Evolutionary conservation across 306 rosid genomes (phyloP), one percentile per base, ranked within the genome.

Genomic region (Pueraria montana): DNA sequence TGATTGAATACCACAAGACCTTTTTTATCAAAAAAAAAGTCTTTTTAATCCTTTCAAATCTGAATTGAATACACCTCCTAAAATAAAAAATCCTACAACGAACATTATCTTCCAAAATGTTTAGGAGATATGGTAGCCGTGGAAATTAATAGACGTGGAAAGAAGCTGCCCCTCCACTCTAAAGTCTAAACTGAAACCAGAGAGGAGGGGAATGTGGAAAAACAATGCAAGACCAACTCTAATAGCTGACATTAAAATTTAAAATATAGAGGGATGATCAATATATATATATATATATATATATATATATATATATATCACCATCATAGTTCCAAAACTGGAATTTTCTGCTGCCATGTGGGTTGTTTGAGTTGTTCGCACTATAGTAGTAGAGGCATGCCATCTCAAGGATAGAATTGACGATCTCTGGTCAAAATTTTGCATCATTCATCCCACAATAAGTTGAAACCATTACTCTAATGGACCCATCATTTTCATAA

Each of bases 381-480:
- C 45, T 34, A 24, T 5, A 17, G 56, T 21, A 61, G 53, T 14
- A 50, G 49, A 14, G 26, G 46, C 76, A 63, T 36, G 48, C 32
- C 61, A 52, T 49, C n/a, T 4, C 18, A 52, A 50, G 2, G 43
- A 67, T 76, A 64, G 43, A 82, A 32, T 67, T 67, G 43, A 18
- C 7, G 2, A 53, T 55, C 21, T 68, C 26, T 9, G 14, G 34
- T 83, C 82, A 76, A 83, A 68, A 18, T 67, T 42, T 56, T 14
- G 40, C 38, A 70, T 83, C 73, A 77, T 83, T 46, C n/a, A 20
- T 77, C 50, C 79, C 79, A 77, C 74, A 36, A 77, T 55, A 36
- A 4, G 46, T 32, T 20, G 10, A n/a, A 10, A 55, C 2, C 70
- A 46, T 63, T 56, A 17, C 74, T 11, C 36, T 36, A 18, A 53